phyloP scores from a whole-genome alignment of 257 asterid species.

The Galeopsis tetrahit region DNA sequence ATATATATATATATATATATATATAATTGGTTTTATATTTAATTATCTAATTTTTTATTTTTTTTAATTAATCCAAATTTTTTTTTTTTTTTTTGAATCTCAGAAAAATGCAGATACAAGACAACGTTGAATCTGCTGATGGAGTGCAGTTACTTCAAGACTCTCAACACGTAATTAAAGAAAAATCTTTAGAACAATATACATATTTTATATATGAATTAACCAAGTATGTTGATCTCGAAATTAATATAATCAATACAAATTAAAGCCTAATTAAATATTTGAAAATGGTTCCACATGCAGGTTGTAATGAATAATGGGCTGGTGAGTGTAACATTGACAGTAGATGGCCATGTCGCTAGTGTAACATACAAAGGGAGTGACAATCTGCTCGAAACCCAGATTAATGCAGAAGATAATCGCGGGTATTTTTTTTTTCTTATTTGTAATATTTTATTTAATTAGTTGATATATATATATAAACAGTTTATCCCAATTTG shows the following conservation, averaged over 20 bases:
- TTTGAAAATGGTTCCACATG: neutral
- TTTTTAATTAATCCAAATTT: no score
- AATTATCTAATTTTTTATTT: neutral
- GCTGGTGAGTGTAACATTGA: conserved; percentile 44
- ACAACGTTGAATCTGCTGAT: neutral
- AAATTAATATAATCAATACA: neutral
- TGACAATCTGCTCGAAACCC: conserved; percentile 46
- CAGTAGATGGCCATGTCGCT: conserved; percentile 40
- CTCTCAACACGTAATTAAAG: conserved; percentile 27
- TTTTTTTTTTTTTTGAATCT: neutral
- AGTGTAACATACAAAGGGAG: conserved; percentile 54
- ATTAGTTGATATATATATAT: no score
- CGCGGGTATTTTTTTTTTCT: conserved; percentile 46
- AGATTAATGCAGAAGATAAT: conserved; percentile 35
- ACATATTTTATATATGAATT: neutral
- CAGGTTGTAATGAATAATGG: conserved; percentile 55
- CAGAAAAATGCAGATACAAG: conserved; percentile 8
- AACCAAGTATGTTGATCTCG: neutral
- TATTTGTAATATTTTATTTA: neutral
- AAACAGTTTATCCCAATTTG: neutral
- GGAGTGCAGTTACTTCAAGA: conserved; percentile 33
- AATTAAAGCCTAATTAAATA: neutral
- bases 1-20: no score
- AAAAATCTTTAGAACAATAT: neutral
- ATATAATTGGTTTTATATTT: neutral